Evolutionary conservation across 2,329 filamentous ascomycete genomes (phyloP).

Genomic region (Moelleriella libera): DNA sequence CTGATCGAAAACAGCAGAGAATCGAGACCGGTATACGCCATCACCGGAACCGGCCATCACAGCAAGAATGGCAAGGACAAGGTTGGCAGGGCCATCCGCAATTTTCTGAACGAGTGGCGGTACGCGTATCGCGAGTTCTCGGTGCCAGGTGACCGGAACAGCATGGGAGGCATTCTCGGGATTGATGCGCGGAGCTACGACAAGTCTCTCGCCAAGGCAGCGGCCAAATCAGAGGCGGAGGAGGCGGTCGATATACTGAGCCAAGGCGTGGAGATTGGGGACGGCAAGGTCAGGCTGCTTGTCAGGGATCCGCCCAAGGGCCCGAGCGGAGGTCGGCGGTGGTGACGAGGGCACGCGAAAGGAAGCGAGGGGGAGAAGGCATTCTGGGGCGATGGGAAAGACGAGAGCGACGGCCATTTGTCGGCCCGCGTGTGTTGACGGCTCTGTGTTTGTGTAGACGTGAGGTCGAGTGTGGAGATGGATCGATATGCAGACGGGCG

Average conservation of each 20-base stretch:
- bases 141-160: constrained; percentile 80
- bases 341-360: not conserved
- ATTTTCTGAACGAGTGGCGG: constrained; percentile 87
- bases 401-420: too few relatives aligned
- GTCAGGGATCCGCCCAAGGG: constrained; percentile 47
- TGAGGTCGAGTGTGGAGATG: constrained; percentile 10
- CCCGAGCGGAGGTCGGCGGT: constrained; percentile 33
- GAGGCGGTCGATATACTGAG: constrained; percentile 42
- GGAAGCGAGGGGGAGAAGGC: constrained; percentile 7
- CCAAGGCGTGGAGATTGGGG: constrained; percentile 26
- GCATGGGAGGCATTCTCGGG: constrained; percentile 62
- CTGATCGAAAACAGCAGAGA: constrained; percentile 69
- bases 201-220: constrained; percentile 39
- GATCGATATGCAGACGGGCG: constrained; percentile 3
- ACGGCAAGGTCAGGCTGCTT: constrained; percentile 51
- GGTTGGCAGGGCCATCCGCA: constrained; percentile 83
- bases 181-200: constrained; percentile 56
- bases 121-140: constrained; percentile 95
- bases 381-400: too few relatives aligned
- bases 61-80: constrained; percentile 99
- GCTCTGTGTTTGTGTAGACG: too few relatives aligned
- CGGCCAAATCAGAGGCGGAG: constrained; percentile 17
- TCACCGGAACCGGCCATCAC: constrained; percentile 92
- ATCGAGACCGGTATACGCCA: constrained; percentile 73
- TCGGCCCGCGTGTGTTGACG: too few relatives aligned